phyloP scores from a whole-genome alignment of 257 asterid genomes.

The Solanum ossicruentum region DNA sequence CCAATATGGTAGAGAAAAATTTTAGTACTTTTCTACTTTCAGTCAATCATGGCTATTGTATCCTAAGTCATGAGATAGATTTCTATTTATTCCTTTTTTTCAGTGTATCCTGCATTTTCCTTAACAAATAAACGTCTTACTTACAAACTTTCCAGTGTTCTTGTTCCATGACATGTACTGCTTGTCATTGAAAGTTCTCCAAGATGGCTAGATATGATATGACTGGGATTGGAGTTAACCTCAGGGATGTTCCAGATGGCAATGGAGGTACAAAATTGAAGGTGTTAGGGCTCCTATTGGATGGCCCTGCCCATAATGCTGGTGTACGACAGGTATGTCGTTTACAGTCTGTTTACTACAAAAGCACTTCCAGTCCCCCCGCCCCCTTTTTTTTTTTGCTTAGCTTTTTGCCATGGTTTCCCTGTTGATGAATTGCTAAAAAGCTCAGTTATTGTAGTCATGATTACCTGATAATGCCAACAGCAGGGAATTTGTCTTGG shows the following conservation, averaged over 20 bases:
- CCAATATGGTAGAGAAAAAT: neutral
- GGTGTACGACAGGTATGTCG: conserved; percentile 83
- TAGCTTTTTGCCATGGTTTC: neutral
- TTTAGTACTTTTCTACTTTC: neutral
- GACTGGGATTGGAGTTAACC: conserved; percentile 90
- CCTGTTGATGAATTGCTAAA: neutral
- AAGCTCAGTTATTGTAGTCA: neutral
- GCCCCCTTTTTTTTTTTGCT: neutral
- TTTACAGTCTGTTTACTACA: neutral
- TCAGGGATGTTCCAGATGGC: conserved; percentile 82
- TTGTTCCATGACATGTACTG: conserved; percentile 57
- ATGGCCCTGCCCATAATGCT: conserved; percentile 87
- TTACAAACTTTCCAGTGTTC: conserved; percentile 50
- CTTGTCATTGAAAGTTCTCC: conserved; percentile 68
- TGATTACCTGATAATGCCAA: neutral
- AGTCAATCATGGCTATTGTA: neutral
- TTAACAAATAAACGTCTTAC: conserved; percentile 9
- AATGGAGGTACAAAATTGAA: conserved; percentile 57
- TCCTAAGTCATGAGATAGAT: neutral
- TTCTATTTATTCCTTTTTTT: neutral
- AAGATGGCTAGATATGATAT: conserved; percentile 98
- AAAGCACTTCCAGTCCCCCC: neutral
- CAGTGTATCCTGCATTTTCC: neutral
- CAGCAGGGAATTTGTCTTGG: neutral
- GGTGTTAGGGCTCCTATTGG: conserved; percentile 88